Evolutionary conservation across 768 basidiomycete genomes (phyloP), one percentile per base, ranked within the genome.

Genomic region (Xerocomus potaroensis): DNA sequence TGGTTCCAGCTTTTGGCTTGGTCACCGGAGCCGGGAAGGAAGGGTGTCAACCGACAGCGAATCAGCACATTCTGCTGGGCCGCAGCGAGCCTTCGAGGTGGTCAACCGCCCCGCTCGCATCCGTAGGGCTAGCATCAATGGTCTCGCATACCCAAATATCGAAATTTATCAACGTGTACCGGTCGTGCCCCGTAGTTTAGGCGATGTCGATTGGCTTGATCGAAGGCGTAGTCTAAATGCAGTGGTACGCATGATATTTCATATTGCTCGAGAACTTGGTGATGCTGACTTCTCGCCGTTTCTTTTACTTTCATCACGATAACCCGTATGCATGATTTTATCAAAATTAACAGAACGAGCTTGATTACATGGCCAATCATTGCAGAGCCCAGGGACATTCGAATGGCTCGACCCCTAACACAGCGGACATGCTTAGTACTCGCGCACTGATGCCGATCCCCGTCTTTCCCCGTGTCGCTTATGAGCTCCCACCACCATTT

Each of bases 141-240:
- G 73, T 23, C 63, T 74, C 18, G 61, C 65, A 23, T 69, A 65
- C 36, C 62, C 58, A 60, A 68, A 50, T 72, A 80, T 53, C 76
- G 73, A 43, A 69, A 70, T 40, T 33, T 75, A 60, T 73, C 82
- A 57, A 51, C 72, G 61, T 59, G 68, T 62, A 57, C 77, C 58
- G 58, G 70, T 50, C 31, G 62, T 73, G 14, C 71, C 77, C 24
- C 71, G 79, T 47, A 81, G 76, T 50, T 68, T 88, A 31, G 79
- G 80, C 24, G 86, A 91, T 59, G 71, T 87, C 41, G 87, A 87
- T 59, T 91, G 89, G 89, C 69, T 89, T 27, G 77, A 83, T 47
- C 78, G 84, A 41, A 74, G 89, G 43, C 77, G 87, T 47, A 87
- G 82, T 60, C 67, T 84, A 24, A 83, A 80, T 57, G 75, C 77